Conservation (phyloP, 2,329 filamentous ascomycete species). For the Verticillium zaregamsianum region DNA sequence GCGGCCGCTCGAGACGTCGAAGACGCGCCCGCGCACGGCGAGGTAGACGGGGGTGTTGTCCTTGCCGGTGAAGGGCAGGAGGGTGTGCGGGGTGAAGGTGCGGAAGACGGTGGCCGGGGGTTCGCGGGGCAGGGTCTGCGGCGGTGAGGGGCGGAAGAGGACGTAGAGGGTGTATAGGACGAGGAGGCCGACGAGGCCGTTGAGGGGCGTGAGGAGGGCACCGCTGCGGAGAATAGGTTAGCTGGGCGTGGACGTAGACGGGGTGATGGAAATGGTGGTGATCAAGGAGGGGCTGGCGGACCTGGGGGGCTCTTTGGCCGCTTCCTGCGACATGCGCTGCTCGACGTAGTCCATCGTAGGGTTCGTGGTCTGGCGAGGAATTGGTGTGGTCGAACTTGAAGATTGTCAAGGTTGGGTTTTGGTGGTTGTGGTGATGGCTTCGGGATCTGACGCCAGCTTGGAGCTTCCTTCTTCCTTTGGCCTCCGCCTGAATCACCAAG, state of each 20-base stretch:
- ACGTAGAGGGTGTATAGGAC: constrained; percentile 56
- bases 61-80: constrained; percentile 81
- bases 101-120: constrained; percentile 58
- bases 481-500: neutral
- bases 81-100: constrained; percentile 70
- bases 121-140: constrained; percentile 44
- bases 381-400: neutral
- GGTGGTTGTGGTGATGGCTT: neutral
- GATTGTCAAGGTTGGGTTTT: neutral
- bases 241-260: neutral
- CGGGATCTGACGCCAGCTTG: neutral
- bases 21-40: constrained; percentile 85
- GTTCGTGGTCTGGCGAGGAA: neutral
- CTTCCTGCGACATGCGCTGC: constrained; percentile 50
- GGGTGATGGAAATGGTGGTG: no score
- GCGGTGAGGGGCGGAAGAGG: constrained; percentile 45
- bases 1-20: constrained; percentile 80
- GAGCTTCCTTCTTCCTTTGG: neutral
- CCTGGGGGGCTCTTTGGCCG: constrained; percentile 36
- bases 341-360: constrained; percentile 53
- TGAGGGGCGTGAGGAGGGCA: constrained; percentile 56
- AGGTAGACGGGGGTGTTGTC: constrained; percentile 76
- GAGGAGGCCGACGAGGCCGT: constrained; percentile 53
- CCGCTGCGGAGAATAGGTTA: constrained; percentile 22
- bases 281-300: constrained; percentile 17